phyloP scores from a whole-genome alignment of 805 yeast genomes.

The Zygotorulaspora danielsina region DNA sequence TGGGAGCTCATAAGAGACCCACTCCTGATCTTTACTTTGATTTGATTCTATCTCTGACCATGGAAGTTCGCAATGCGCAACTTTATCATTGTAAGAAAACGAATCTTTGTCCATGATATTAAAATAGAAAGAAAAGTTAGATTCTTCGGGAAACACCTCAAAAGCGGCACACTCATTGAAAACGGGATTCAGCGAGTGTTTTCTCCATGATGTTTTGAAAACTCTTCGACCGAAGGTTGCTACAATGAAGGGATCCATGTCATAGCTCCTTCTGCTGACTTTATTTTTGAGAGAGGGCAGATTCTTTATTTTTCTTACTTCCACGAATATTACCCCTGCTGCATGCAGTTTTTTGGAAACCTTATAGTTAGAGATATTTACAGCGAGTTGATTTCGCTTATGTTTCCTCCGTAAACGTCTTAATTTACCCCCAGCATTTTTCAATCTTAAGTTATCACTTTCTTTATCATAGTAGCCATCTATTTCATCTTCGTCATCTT shows the following conservation, averaged over 20 bases:
- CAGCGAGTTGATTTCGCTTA: constrained; percentile 3
- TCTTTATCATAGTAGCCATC: constrained; percentile 13
- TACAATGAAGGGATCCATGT: constrained; percentile 95
- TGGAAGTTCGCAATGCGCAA: constrained; percentile 61
- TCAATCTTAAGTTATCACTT: constrained; percentile 10
- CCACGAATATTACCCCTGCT: constrained; percentile 71
- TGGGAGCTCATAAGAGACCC: constrained; percentile 36
- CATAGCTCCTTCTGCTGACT: constrained; percentile 65
- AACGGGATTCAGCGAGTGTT: constrained; percentile 77
- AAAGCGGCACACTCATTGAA: constrained; percentile 78
- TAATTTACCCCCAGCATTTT: constrained; percentile 9
- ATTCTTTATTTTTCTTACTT: constrained; percentile 66
- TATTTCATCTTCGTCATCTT: constrained; percentile 13
- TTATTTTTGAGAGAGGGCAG: constrained; percentile 70
- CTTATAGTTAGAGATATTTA: constrained; percentile 20
- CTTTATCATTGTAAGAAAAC: constrained; percentile 76
- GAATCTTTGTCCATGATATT: constrained; percentile 80
- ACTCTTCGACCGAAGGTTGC: constrained; percentile 86
- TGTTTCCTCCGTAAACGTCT: constrained; percentile 8
- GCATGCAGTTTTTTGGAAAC: constrained; percentile 32
- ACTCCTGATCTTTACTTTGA: constrained; percentile 28
- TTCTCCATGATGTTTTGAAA: constrained; percentile 76
- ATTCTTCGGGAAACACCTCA: constrained; percentile 66
- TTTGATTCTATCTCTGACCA: constrained; percentile 43
- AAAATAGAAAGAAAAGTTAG: constrained; percentile 60